phyloP scores from a whole-genome alignment of 805 yeast species.

The Yamadazyma scolyti region DNA sequence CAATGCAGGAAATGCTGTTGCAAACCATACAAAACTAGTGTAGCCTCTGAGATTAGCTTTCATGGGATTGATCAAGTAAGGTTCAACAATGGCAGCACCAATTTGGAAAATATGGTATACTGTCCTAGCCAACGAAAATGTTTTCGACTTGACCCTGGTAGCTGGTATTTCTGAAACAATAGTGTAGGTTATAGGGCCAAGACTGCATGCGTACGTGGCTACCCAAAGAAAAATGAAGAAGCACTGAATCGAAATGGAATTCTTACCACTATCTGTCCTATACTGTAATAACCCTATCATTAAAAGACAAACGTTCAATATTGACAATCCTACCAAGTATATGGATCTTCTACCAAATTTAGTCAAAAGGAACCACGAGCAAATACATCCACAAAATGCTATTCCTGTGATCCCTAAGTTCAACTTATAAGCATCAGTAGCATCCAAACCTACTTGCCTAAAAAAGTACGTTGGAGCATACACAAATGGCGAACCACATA shows the following conservation, averaged over 20 bases:
- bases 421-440: conserved; percentile 24
- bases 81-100: conserved; percentile 34
- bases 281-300: conserved; percentile 35
- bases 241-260: conserved; percentile 16
- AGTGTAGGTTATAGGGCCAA: conserved; percentile 41
- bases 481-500: conserved; percentile 33
- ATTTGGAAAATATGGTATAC: conserved; percentile 23
- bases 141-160: conserved; percentile 33
- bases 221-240: conserved; percentile 18
- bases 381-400: conserved; percentile 18
- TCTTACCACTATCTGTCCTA: conserved; percentile 6
- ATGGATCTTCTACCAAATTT: conserved; percentile 37
- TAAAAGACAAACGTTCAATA: conserved; percentile 30
- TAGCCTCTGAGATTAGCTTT: conserved; percentile 46
- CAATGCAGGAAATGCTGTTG: conserved; percentile 15
- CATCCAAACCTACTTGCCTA: conserved; percentile 30
- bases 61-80: conserved; percentile 49
- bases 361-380: conserved; percentile 26
- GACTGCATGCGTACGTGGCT: conserved; percentile 29
- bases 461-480: conserved; percentile 35
- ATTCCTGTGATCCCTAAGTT: conserved; percentile 29
- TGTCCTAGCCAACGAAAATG: conserved; percentile 29
- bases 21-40: conserved; percentile 47
- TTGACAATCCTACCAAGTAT: conserved; percentile 31
- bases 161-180: conserved; percentile 41